These are phyloP conservation scores for Hevea brasiliensis DNA, from an alignment of 345 rosid species.

Conservation along the genomic window DNA sequence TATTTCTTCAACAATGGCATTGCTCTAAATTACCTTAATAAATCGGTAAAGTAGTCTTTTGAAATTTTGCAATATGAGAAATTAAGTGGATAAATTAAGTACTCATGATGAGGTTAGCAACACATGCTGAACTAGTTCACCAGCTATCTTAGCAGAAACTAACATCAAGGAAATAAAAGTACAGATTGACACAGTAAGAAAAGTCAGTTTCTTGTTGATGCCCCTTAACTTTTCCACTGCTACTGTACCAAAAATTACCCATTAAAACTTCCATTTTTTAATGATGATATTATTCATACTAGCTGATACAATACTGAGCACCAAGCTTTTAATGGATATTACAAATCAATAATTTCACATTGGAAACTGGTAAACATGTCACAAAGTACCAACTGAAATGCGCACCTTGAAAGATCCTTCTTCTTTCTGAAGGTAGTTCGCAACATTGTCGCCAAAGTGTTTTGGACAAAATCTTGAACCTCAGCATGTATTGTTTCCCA, in stretches of 20 bases:
- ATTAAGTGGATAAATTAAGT: background rate
- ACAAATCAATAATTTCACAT: background rate
- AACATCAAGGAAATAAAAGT: background rate
- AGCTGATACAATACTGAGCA: background rate
- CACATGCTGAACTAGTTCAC: too few species aligned
- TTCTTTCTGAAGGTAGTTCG: slow-evolving; percentile 92
- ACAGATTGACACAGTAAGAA: too few species aligned
- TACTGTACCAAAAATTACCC: background rate
- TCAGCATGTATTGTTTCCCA: slow-evolving; percentile 99
- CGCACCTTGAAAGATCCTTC: slow-evolving; percentile 89
- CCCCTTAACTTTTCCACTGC: background rate
- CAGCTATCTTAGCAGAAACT: background rate
- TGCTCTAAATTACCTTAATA: background rate
- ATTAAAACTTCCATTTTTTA: background rate
- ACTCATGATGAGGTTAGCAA: background rate
- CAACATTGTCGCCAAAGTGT: slow-evolving; percentile 91
- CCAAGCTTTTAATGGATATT: background rate
- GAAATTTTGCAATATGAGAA: background rate
- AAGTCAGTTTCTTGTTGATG: too few species aligned
- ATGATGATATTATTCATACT: background rate
- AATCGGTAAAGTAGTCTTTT: background rate
- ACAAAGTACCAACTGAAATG: slow-evolving; percentile 14
- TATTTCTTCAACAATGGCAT: background rate
- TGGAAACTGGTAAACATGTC: background rate
- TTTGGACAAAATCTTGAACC: slow-evolving; percentile 98